phyloP scores from a whole-genome alignment of 495 filamentous ascomycete genomes.

The Hypomontagnella submonticulosa region DNA sequence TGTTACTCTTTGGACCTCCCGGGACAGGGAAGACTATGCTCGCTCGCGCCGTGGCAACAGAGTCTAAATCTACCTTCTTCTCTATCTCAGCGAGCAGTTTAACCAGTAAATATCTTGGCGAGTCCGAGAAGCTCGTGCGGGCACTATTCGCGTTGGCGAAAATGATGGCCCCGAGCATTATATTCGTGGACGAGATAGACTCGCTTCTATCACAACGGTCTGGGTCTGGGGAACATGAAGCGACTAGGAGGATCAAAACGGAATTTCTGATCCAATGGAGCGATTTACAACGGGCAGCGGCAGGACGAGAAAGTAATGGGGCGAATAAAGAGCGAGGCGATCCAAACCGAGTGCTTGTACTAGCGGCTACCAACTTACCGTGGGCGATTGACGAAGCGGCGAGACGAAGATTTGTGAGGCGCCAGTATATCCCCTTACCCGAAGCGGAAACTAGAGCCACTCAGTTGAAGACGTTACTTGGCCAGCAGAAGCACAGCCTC shows the following conservation, averaged over 20 bases:
- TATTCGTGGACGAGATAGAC: slow-evolving; percentile 99
- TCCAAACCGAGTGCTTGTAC: slow-evolving; percentile 86
- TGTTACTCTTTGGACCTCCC: slow-evolving; percentile 96
- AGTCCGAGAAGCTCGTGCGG: slow-evolving; percentile 95
- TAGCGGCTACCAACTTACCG: slow-evolving; percentile 95
- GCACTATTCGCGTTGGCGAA: slow-evolving; percentile 93
- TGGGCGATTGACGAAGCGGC: slow-evolving; percentile 99
- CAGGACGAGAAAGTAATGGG: slow-evolving; percentile 73
- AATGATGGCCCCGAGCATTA: slow-evolving; percentile 91
- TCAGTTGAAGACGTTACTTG: slow-evolving; percentile 80
- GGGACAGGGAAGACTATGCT: slow-evolving; percentile 99
- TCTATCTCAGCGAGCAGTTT: slow-evolving; percentile 93
- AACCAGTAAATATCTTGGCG: slow-evolving; percentile 95
- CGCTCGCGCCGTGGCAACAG: slow-evolving; percentile 92
- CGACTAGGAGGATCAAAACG: slow-evolving; percentile 93
- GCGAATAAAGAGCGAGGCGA: slow-evolving; percentile 74
- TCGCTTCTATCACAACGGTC: slow-evolving; percentile 87
- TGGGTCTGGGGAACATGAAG: slow-evolving; percentile 88
- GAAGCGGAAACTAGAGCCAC: slow-evolving; percentile 80
- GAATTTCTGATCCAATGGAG: slow-evolving; percentile 99
- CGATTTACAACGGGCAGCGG: slow-evolving; percentile 90
- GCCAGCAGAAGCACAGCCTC: slow-evolving; percentile 89
- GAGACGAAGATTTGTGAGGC: slow-evolving; percentile 86
- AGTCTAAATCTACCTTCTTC: slow-evolving; percentile 96
- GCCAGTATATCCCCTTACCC: slow-evolving; percentile 96